Conservation (phyloP, 345 rosid species). For the Salix purpurea region DNA sequence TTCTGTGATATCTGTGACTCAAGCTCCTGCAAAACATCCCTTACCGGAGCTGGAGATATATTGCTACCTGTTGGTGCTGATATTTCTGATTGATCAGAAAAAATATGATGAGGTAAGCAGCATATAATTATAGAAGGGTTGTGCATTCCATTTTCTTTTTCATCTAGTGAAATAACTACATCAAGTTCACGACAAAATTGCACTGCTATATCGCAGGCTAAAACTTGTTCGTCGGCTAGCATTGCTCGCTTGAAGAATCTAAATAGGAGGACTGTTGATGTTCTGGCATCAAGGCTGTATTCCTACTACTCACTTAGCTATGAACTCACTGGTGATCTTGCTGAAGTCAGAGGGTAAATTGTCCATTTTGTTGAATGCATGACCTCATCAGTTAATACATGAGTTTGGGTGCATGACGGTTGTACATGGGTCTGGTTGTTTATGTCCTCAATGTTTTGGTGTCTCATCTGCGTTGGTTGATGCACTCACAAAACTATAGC, state of each 20-base stretch:
- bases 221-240: slow-evolving; percentile 81
- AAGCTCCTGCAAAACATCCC: slow-evolving; percentile 49
- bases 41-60: slow-evolving; percentile 73
- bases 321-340: slow-evolving; percentile 73
- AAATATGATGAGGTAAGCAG: slow-evolving; percentile 55
- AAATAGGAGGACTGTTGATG: slow-evolving; percentile 75
- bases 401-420: neutral
- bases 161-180: neutral
- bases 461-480: neutral
- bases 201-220: slow-evolving; percentile 46
- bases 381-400: neutral
- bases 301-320: slow-evolving; percentile 75
- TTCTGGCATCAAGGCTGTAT: slow-evolving; percentile 72
- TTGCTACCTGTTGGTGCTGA: slow-evolving; percentile 63
- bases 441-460: neutral
- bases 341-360: slow-evolving; percentile 76
- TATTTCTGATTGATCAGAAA: slow-evolving; percentile 77
- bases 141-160: neutral
- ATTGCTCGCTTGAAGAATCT: slow-evolving; percentile 62
- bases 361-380: neutral
- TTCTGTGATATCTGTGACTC: slow-evolving; percentile 50
- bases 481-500: neutral
- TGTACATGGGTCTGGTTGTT: neutral
- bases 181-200: neutral
- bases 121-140: neutral